Conservation (phyloP, 345 rosid species). For the Erysimum cheiranthoides region DNA sequence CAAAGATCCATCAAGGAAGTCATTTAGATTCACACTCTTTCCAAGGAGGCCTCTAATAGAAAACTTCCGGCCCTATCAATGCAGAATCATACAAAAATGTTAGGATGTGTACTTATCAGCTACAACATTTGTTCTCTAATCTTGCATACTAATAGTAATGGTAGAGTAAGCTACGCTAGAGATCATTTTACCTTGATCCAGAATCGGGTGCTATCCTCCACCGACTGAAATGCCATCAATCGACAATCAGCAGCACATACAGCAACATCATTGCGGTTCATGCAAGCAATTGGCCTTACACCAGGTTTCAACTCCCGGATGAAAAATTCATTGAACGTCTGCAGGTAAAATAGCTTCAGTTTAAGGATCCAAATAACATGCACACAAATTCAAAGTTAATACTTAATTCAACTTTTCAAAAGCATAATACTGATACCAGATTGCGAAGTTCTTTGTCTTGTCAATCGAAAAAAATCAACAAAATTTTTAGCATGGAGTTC, state of each 20-base stretch:
- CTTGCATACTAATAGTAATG: background rate
- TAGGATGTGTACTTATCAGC: background rate
- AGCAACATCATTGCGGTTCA: constrained; percentile 65
- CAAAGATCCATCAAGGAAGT: constrained; percentile 72
- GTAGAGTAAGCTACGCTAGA: constrained; percentile 16
- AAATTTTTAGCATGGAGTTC: too few species aligned
- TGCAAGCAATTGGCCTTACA: constrained; percentile 69
- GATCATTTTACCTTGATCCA: constrained; percentile 83
- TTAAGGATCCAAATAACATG: background rate
- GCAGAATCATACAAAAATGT: constrained; percentile 9
- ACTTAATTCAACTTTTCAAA: too few species aligned
- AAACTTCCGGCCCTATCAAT: constrained; percentile 76
- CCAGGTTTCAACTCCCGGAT: constrained; percentile 84
- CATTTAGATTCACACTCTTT: constrained; percentile 53
- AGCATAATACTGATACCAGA: too few species aligned
- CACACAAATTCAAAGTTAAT: background rate
- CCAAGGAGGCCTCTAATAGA: constrained; percentile 90
- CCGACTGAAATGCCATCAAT: constrained; percentile 75
- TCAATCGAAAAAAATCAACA: too few species aligned
- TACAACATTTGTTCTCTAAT: constrained; percentile 2
- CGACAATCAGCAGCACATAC: constrained; percentile 90
- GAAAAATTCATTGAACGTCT: constrained; percentile 97
- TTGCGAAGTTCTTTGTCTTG: too few species aligned
- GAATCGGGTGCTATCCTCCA: constrained; percentile 69
- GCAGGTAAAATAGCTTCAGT: constrained; percentile 26